These are phyloP conservation scores for Cercophora samala DNA, from an alignment of 495 filamentous ascomycete species.

Conservation along the genomic window DNA sequence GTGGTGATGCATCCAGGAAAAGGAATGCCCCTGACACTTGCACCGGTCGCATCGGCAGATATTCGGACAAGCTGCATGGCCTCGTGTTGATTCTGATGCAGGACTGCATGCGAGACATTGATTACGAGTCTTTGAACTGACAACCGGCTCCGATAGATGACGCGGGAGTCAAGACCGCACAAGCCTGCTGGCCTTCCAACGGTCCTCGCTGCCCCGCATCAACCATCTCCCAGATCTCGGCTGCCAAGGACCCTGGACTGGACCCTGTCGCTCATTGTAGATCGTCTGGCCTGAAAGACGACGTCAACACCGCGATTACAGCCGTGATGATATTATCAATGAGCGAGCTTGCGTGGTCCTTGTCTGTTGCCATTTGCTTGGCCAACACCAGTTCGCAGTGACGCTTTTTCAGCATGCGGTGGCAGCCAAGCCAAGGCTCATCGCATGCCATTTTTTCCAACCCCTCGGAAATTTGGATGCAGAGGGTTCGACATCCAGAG, in stretches of 20 bases:
- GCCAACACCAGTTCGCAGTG: not conserved
- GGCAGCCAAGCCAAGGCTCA: not conserved
- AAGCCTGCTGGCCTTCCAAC: not conserved
- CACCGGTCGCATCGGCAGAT: not conserved
- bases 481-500: not conserved
- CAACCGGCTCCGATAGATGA: not conserved
- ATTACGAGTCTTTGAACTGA: not conserved
- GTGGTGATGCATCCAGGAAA: no score
- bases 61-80: not conserved
- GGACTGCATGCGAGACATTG: not conserved
- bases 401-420: not conserved
- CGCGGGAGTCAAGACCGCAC: not conserved
- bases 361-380: not conserved
- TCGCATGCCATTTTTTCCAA: not conserved
- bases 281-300: not conserved
- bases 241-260: not conserved
- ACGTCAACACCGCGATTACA: not conserved
- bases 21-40: not conserved
- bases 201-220: not conserved
- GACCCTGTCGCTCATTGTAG: not conserved
- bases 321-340: not conserved
- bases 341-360: not conserved
- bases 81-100: not conserved
- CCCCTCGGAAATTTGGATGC: not conserved
- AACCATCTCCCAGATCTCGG: not conserved